Evolutionary conservation across 495 filamentous ascomycete genomes (phyloP), one percentile per base, ranked within the genome.

Genomic region (Coniosporium apollinis): DNA sequence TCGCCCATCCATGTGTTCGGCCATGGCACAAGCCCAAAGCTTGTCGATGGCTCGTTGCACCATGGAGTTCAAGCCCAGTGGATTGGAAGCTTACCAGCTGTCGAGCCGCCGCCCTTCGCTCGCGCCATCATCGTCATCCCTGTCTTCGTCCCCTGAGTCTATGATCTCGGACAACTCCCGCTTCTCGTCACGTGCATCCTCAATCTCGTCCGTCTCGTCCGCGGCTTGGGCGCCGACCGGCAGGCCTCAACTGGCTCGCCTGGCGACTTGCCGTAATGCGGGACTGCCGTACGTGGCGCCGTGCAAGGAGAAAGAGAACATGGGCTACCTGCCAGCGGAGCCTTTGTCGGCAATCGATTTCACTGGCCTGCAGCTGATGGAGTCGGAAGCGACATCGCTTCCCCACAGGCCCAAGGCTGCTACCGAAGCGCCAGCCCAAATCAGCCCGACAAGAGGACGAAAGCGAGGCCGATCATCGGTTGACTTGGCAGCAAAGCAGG

Each of bases 61-160:
- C 13, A 31, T 54, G 8, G 51, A 54, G 29, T 36, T 65, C 69
- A 18, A 60, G 64, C 50, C 52, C 67, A 59, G 56, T 56, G 61
- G 62, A 52, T 58, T 59, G 57, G 61, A 75, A 59, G 59, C 65
- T 56, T 59, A 58, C 48, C 41, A 54, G 55, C 41, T 60, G 53
- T 45, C 59, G 61, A 52, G 57, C 58, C 62, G 52, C 53, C 66
- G 43, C 43, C 60, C 32, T 45, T 69, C 45, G 63, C 67, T 42
- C 73, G 81, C 82, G 50, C 79, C 73, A 48, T 76, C 80, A 5
- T 65, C 72, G 41, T 89, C 82, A 2, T 75, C 73, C 19, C 66
- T n/a, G n/a, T n/a, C 72, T 26, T 91, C 83, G 34, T 91, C 83
- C 22, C 84, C 84, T 28, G 84, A 92, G 46, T 91, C 83, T 38